Base-by-base conservation (phyloP, 331 rosid genomes). In the Ulmus americana region DNA sequence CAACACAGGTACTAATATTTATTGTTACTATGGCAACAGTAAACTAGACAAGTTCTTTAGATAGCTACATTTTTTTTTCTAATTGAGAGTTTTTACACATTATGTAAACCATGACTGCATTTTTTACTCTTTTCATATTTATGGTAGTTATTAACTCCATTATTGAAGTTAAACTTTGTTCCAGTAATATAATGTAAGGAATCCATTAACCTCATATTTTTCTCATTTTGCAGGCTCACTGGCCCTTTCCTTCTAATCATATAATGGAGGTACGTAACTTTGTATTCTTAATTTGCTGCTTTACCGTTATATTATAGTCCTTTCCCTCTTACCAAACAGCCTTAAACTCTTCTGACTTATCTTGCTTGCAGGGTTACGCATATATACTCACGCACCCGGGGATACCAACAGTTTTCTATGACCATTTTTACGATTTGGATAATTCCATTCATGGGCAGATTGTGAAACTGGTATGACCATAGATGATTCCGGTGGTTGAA, bases 331-430 rank as follows among this genome's bases (percentile, higher is more conserved):
- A 0, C 10, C 61, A 56, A 28, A 38, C 44, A 39, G 63, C 44
- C 1, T 55, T 22, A 43, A 45, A 3, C 14, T 16, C 7, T 11
- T 9, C 35, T 35, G 65, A 38, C 13, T 28, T 43, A 14, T 51
- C 12, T 41, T 50, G 15, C 39, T 22, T 55, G 51, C 85, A 91
- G 97, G 97, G 97, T n/a, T 91, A 91, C 74, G 81, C 96, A 45
- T 91, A 91, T 67, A 83, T 88, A 70, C 80, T 91, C 65, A 91
- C 92, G 10, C 97, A 91, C 82, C 96, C 97, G 0, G 97, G 97
- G 66, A 83, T 78, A 45, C 97, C 97, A n/a, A 61, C 90, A 9
- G 88, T 91, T 65, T 91, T 91, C 76, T 91, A 88, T 66, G 97
- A 91, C 69, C 97, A 91, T 79, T 88, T 88, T 9, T 88, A 64